phyloP scores from a whole-genome alignment of 2,329 filamentous ascomycete species.

The Microdochium nivale region DNA sequence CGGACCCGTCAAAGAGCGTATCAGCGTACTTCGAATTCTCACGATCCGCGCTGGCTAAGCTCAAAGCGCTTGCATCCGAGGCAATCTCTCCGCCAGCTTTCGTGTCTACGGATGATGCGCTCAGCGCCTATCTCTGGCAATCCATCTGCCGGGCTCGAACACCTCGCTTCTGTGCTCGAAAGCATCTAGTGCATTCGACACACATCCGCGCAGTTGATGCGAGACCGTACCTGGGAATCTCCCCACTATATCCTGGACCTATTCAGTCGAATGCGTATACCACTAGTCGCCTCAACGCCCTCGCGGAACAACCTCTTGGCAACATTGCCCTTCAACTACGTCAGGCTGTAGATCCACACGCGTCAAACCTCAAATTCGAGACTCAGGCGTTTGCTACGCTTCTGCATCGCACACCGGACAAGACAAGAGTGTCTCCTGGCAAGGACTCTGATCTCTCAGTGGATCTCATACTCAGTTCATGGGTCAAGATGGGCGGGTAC shows the following conservation, averaged over 20 bases:
- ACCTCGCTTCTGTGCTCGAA: constrained; percentile 16
- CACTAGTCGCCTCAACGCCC: constrained; percentile 15
- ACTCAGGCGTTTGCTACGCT: constrained; percentile 32
- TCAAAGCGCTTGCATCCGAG: constrained; percentile 25
- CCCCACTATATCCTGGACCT: constrained; percentile 36
- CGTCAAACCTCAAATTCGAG: constrained; percentile 24
- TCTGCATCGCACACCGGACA: constrained; percentile 23
- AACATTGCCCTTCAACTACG: constrained; percentile 29
- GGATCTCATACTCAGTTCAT: constrained; percentile 45
- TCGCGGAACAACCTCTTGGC: constrained; percentile 22
- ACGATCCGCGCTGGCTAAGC: constrained; percentile 19
- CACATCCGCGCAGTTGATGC: constrained; percentile 41
- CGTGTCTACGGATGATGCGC: constrained; percentile 44
- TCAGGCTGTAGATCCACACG: constrained; percentile 6
- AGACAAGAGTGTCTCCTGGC: constrained; percentile 5
- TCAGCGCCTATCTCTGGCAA: constrained; percentile 43
- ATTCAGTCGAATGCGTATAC: constrained; percentile 36
- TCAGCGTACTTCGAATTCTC: constrained; percentile 39
- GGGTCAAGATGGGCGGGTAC: constrained; percentile 36
- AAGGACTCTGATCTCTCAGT: constrained; percentile 20
- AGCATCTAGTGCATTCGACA: constrained; percentile 12
- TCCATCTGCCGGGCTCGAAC: constrained; percentile 29
- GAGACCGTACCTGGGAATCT: constrained; percentile 30
- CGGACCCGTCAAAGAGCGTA: constrained; percentile 16
- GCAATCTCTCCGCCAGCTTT: constrained; percentile 22